A percentile compares a stretch with the other conserved stretches of the same genome.
phyloP scores from a whole-genome alignment of 805 yeast species.

The Wickerhamiella slavikovae region DNA sequence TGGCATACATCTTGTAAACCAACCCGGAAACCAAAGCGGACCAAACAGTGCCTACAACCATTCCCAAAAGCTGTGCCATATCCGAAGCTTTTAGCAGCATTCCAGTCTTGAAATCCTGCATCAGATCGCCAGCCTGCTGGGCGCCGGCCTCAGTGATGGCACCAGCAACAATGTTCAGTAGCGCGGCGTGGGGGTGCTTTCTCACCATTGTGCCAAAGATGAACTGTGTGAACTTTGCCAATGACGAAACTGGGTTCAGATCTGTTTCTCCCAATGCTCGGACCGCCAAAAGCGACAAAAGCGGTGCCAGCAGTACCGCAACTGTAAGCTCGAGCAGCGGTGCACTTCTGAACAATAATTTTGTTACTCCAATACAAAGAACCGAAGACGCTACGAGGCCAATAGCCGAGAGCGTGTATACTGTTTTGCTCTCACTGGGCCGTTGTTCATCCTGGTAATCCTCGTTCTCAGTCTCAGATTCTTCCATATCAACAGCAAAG shows the following conservation, averaged over 20 bases:
- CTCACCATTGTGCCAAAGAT: conserved; percentile 72
- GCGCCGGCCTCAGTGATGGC: conserved; percentile 98
- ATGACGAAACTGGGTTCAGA: conserved; percentile 89
- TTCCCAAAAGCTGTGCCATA: conserved; percentile 77
- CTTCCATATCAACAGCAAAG: background rate
- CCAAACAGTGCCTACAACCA: conserved; percentile 70
- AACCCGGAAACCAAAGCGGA: conserved; percentile 60
- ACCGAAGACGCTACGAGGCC: conserved; percentile 52
- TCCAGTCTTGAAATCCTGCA: conserved; percentile 95
- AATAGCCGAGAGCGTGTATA: conserved; percentile 20
- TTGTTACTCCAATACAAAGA: conserved; percentile 43
- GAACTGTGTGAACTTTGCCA: conserved; percentile 82
- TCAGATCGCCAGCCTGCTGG: conserved; percentile 93
- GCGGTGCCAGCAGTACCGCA: conserved; percentile 55
- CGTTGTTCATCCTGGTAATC: conserved; percentile 10
- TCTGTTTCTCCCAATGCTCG: conserved; percentile 95
- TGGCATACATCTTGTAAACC: conserved; percentile 65
- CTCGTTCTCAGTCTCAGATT: conserved; percentile 3
- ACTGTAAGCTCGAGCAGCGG: conserved; percentile 49
- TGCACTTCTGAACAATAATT: conserved; percentile 40
- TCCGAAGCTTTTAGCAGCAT: conserved; percentile 84
- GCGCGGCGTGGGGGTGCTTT: conserved; percentile 57
- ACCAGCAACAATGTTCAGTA: conserved; percentile 80
- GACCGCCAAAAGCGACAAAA: conserved; percentile 71
- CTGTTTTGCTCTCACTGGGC: background rate